These are phyloP conservation scores for Sporothrix phasma DNA, from an alignment of 2,329 filamentous ascomycete species.

Conservation along the genomic window DNA sequence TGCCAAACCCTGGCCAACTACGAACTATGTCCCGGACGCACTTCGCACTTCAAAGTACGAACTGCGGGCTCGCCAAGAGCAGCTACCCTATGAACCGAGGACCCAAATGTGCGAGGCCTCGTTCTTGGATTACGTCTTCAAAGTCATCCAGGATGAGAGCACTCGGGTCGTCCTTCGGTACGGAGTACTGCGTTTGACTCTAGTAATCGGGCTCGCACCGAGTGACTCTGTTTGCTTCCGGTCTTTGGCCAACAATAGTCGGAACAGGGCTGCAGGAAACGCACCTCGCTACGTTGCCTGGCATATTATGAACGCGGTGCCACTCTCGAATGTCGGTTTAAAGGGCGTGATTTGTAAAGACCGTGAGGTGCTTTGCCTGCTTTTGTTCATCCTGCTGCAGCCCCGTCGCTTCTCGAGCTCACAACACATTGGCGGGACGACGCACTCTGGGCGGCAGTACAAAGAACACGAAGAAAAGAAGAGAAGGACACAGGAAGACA, in stretches of 20 bases:
- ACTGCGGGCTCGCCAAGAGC: neutral
- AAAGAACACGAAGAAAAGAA: no score
- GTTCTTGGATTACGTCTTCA: neutral
- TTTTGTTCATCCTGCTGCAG: neutral
- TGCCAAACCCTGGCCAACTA: no score
- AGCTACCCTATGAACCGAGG: neutral
- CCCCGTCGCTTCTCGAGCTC: neutral
- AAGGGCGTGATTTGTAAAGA: neutral
- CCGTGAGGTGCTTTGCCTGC: neutral
- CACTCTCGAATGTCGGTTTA: neutral
- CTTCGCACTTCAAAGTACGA: neutral
- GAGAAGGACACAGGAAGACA: no score
- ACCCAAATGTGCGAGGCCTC: neutral
- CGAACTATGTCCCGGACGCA: no score
- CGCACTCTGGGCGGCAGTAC: no score
- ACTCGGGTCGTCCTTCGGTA: no score
- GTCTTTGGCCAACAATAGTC: neutral
- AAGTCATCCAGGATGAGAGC: no score
- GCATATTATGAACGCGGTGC: neutral
- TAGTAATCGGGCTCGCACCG: neutral
- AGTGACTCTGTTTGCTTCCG: neutral
- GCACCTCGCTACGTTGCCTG: neutral
- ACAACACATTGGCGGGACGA: neutral
- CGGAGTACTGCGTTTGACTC: no score
- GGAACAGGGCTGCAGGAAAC: slow-evolving; percentile 6